Base-by-base conservation (phyloP, 148 eudicot species). In the Pharnaceum exiguum region DNA sequence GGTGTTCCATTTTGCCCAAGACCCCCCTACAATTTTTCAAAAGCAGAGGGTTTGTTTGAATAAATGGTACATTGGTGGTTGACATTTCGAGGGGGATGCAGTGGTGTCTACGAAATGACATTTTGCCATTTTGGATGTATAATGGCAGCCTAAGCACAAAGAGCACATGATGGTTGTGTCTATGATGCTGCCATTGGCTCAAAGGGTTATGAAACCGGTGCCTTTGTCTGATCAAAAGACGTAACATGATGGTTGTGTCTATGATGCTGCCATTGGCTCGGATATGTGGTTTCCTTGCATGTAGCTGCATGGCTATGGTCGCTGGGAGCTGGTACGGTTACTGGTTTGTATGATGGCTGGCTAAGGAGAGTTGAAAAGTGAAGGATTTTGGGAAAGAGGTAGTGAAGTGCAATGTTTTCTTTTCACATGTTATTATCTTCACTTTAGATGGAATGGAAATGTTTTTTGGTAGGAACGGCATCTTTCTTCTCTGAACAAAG, bases 141-240 rank as follows among this genome's bases (percentile, higher is more conserved):
- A 55, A 66, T 79, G 81, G 83, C 82, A 76, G 76, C 83, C 79
- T 79, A 71, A 79, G 77, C 75, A 79, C 88, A 77, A 82, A 71
- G 30, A 9, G 11, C 3, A 32, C 3, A 1, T 9, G 2, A 21
- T 7, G 42, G 46, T 36, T 4, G 36, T 38, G 46, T 21, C 10
- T 32, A 24, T 26, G 23, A 24, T 48, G 55, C 43, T 24, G 12
- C 42, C 29, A 15, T 35, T 28, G 54, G 21, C 24, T 49, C 16
- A 27, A 29, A 15, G 33, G 28, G 28, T 1, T 12, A 44, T 15
- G 38, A 29, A 59, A 19, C 8, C 19, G 7, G 39, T 2, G 15
- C 15, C 3, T 19, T 24, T 24, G 5, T 21, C n/a, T 29, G 46
- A 24, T 44, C 25, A n/a, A n/a, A n/a, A n/a, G n/a, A n/a, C n/a